phyloP scores from a whole-genome alignment of 345 rosid genomes.

The Excoecaria agallocha region DNA sequence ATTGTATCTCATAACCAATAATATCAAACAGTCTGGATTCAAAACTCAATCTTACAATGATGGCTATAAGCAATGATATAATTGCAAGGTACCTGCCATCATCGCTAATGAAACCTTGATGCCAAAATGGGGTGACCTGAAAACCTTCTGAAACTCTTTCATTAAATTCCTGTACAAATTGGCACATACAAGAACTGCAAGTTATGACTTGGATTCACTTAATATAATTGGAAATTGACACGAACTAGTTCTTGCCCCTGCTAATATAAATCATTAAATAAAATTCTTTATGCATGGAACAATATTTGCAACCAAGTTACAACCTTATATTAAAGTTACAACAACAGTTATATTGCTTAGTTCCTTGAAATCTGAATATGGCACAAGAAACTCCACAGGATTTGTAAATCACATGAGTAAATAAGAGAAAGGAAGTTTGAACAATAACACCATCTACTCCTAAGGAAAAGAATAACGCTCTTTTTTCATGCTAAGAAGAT shows the following conservation, averaged over 20 bases:
- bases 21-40: neutral
- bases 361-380: neutral
- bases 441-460: neutral
- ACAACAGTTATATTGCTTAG: neutral
- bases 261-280: neutral
- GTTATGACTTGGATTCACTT: conserved; percentile 3
- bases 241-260: neutral
- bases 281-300: neutral
- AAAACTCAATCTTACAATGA: conserved; percentile 6
- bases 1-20: neutral
- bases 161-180: conserved; percentile 62
- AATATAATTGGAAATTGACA: neutral
- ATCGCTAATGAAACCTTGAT: conserved; percentile 87
- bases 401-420: neutral
- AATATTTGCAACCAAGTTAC: neutral
- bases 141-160: conserved; percentile 74
- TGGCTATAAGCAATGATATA: conserved; percentile 1
- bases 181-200: conserved; percentile 1
- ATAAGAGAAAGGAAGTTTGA: neutral
- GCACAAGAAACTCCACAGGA: neutral
- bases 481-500: neutral
- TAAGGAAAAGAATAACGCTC: neutral
- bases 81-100: conserved; percentile 57
- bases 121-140: conserved; percentile 91
- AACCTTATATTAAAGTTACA: neutral